These are phyloP conservation scores for Mangifera indica DNA, from an alignment of 345 rosid species.

Conservation along the genomic window DNA sequence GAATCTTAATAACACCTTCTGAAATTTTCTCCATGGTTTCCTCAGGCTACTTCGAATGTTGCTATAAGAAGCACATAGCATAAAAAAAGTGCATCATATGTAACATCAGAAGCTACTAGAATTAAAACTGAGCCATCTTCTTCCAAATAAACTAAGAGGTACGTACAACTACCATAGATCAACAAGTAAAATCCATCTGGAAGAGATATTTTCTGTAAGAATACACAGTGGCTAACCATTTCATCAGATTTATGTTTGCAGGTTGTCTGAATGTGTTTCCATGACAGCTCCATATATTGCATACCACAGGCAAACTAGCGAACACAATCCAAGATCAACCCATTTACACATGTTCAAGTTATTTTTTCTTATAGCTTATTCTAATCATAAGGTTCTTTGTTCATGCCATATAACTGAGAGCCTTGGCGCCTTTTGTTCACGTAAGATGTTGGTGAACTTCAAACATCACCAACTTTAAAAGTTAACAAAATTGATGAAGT, in stretches of 20 bases:
- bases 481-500: too few species aligned
- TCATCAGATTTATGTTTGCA: background rate
- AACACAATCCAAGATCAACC: background rate
- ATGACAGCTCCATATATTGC: background rate
- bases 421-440: background rate
- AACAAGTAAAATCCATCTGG: background rate
- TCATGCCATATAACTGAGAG: background rate
- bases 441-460: background rate
- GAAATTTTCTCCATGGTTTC: slow-evolving; percentile 92
- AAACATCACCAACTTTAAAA: background rate
- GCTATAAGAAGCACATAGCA: slow-evolving; percentile 47
- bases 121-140: background rate
- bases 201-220: background rate
- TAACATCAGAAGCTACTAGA: slow-evolving; percentile 1
- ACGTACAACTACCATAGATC: background rate
- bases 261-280: background rate
- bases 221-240: background rate
- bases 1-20: slow-evolving; percentile 75
- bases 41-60: slow-evolving; percentile 84
- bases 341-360: background rate
- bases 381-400: background rate
- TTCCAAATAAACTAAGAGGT: background rate
- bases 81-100: background rate
- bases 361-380: background rate
- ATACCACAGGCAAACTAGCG: background rate